Conservation (phyloP, 352 stramenopile genomes). For the Phytophthora cactorum region DNA sequence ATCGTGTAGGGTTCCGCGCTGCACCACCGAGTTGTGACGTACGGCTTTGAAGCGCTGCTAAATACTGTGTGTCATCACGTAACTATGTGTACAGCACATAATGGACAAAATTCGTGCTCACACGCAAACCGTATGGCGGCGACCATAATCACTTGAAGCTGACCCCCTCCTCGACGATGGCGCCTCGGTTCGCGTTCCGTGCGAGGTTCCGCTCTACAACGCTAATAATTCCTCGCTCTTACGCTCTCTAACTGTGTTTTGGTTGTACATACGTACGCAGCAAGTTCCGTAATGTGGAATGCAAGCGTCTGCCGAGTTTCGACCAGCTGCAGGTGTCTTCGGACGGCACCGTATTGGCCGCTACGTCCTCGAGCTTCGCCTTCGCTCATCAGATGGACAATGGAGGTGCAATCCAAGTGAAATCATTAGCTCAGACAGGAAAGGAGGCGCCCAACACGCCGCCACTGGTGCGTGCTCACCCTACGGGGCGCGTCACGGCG, state of each 20-base stretch:
- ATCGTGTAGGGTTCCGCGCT: too few species aligned
- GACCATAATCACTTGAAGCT: constrained; percentile 30
- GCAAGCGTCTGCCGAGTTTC: constrained; percentile 52
- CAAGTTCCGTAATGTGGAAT: constrained; percentile 87
- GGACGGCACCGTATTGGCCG: constrained; percentile 58
- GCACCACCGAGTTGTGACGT: not conserved
- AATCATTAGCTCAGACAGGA: constrained; percentile 50
- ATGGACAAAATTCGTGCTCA: too few species aligned
- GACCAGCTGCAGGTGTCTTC: constrained; percentile 70
- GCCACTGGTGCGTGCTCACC: constrained; percentile 66
- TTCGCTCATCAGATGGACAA: constrained; percentile 74
- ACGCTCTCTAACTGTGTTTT: not conserved
- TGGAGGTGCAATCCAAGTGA: constrained; percentile 69
- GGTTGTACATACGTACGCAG: constrained; percentile 28
- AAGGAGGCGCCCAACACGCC: constrained; percentile 34
- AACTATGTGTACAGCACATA: not conserved
- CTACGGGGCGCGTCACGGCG: constrained; percentile 59
- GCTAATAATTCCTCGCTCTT: not conserved
- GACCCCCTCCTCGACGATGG: constrained; percentile 32
- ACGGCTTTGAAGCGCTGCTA: constrained; percentile 1
- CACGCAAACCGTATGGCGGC: not conserved
- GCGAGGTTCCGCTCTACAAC: constrained; percentile 35
- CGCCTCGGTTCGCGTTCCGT: constrained; percentile 58
- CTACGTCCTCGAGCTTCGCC: constrained; percentile 50
- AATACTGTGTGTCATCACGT: not conserved